Evolutionary conservation across 805 yeast species (phyloP), one percentile per base, ranked within the genome.

Genomic region (Priceomyces carsonii): DNA sequence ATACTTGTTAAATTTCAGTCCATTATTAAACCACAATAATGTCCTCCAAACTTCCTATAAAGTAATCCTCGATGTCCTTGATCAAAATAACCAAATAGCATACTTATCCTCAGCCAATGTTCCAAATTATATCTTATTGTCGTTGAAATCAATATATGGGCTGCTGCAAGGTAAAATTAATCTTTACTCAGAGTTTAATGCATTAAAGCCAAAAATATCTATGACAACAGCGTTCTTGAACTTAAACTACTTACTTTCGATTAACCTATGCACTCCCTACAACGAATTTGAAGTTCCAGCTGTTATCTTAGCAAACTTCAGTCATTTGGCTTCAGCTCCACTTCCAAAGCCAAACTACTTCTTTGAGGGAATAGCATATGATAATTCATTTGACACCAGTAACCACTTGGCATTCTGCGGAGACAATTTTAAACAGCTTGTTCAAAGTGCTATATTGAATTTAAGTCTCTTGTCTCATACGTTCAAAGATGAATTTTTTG

Each of bases 291-390:
- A 26, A 3, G 30, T 46, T 13, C 52, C 57, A 8, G 17, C 25
- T 9, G 28, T 40, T 0, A 36, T 51, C 12, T n/a, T 32, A 6
- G 26, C 34, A 13, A 43, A 43, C 12, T 57, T 51, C 35, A 32
- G 37, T 2, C 38, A 32, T 8, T 50, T 55, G 18, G 32, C 38
- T 6, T 31, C 55, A 18, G 65, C 69, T 3, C 69, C 70, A 2
- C 26, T 63, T 6, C 45, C 68, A 7, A 60, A 57, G 33, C 51
- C 62, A 8, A 47, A 43, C 24, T 40, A 39, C 33, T 50, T 54
- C 7, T 26, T 40, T 8, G 32, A 32, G 10, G n/a, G n/a, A n/a
- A n/a, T n/a, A n/a, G n/a, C n/a, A n/a, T n/a, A n/a, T n/a, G 33
- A 29, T 3, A 36, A 13, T 14, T 21, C 29, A 6, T 10, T 29